phyloP scores from a whole-genome alignment of 805 yeast species.

The Candida pseudoglaebosa region DNA sequence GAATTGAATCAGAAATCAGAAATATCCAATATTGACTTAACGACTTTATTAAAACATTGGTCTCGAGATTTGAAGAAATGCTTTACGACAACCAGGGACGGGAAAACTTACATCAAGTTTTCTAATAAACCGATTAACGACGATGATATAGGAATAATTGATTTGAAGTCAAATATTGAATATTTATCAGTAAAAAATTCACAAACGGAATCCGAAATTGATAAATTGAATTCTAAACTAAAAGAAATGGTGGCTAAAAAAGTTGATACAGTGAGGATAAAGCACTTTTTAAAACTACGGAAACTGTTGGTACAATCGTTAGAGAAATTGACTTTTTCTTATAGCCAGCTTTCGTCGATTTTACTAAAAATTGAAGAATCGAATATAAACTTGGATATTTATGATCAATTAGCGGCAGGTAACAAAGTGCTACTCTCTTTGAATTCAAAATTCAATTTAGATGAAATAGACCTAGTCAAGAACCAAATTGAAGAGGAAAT shows the following conservation, averaged over 20 bases:
- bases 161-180: constrained; percentile 19
- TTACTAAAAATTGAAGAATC: constrained; percentile 35
- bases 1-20: constrained; percentile 7
- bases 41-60: constrained; percentile 23
- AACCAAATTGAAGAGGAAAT: constrained; percentile 29
- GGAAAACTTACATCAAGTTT: constrained; percentile 20
- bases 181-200: constrained; percentile 11
- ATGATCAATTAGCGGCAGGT: constrained; percentile 23
- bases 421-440: constrained; percentile 22
- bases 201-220: constrained; percentile 17
- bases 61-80: constrained; percentile 21
- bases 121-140: constrained; percentile 15
- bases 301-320: constrained; percentile 15
- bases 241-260: constrained; percentile 11
- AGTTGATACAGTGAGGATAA: constrained; percentile 16
- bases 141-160: constrained; percentile 28
- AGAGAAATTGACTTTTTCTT: constrained; percentile 13
- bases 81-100: constrained; percentile 9
- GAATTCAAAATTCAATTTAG: constrained; percentile 24
- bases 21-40: constrained; percentile 22
- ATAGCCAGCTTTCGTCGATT: constrained; percentile 20
- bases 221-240: constrained; percentile 15
- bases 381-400: constrained; percentile 21
- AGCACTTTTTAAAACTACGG: constrained; percentile 14
- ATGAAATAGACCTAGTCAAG: constrained; percentile 24